phyloP scores from a whole-genome alignment of 805 yeast genomes.

The Wickerhamomyces ciferrii region DNA sequence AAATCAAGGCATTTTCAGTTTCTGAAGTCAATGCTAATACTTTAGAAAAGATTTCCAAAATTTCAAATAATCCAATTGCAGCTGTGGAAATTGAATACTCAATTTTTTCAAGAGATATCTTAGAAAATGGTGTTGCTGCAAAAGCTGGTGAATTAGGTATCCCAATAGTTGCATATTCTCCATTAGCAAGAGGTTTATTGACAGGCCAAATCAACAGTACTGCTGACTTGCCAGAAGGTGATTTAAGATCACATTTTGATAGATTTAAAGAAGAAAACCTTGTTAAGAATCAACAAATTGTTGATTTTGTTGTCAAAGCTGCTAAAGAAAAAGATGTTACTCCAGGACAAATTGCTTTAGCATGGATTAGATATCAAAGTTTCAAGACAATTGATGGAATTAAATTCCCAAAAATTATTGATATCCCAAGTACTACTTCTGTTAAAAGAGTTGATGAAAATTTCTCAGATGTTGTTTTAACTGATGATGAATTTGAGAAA shows the following conservation, averaged over 20 bases:
- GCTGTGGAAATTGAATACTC: slow-evolving; percentile 80
- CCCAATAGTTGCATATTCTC: slow-evolving; percentile 78
- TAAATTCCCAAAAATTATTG: slow-evolving; percentile 52
- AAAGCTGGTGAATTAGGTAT: slow-evolving; percentile 52
- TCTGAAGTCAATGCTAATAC: slow-evolving; percentile 67
- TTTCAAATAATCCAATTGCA: slow-evolving; percentile 45
- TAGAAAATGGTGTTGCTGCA: slow-evolving; percentile 57
- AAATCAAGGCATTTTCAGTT: slow-evolving; percentile 64
- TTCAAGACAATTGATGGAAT: slow-evolving; percentile 14
- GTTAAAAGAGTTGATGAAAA: slow-evolving; percentile 57
- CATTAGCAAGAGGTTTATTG: slow-evolving; percentile 73
- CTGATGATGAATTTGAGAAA: slow-evolving; percentile 52
- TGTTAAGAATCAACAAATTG: slow-evolving; percentile 47
- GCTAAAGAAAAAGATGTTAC: slow-evolving; percentile 43
- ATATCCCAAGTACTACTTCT: slow-evolving; percentile 78
- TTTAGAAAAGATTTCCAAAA: slow-evolving; percentile 50
- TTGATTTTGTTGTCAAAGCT: slow-evolving; percentile 41
- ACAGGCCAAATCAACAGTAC: slow-evolving; percentile 62
- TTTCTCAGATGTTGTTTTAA: slow-evolving; percentile 38
- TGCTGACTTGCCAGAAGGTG: slow-evolving; percentile 45
- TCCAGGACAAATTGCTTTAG: slow-evolving; percentile 64
- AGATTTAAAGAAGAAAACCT: slow-evolving; percentile 57
- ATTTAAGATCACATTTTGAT: slow-evolving; percentile 45
- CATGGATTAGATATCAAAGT: slow-evolving; percentile 51
- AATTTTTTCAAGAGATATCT: slow-evolving; percentile 57